Percentiles rank a stretch among this genome's conserved stretches.
Evolutionary conservation across 805 yeast species (phyloP).

Genomic region (Ogataea dorogensis): DNA sequence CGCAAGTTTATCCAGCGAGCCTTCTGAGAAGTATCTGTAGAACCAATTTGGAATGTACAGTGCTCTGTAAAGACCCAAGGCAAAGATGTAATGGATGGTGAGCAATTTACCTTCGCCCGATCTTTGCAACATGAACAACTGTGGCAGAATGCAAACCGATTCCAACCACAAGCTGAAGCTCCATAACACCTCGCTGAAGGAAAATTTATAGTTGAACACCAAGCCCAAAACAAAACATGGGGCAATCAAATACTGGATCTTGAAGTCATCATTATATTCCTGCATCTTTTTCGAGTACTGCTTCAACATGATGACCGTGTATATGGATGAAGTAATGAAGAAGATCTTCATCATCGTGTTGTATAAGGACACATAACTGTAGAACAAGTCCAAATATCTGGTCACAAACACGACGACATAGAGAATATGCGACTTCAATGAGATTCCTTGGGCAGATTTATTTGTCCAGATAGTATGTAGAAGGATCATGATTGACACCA

Average conservation of each 20-base stretch:
- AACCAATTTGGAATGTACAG: slow-evolving; percentile 94
- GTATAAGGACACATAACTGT: slow-evolving; percentile 63
- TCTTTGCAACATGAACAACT: slow-evolving; percentile 83
- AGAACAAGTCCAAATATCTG: slow-evolving; percentile 66
- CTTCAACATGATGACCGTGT: slow-evolving; percentile 70
- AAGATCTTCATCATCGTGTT: slow-evolving; percentile 78
- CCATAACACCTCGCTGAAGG: slow-evolving; percentile 71
- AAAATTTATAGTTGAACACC: slow-evolving; percentile 64
- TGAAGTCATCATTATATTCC: slow-evolving; percentile 68
- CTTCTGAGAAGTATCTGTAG: slow-evolving; percentile 72
- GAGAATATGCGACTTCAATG: slow-evolving; percentile 81
- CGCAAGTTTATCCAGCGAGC: slow-evolving; percentile 65
- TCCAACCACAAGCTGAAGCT: slow-evolving; percentile 91
- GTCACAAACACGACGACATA: slow-evolving; percentile 72
- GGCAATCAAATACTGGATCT: slow-evolving; percentile 63
- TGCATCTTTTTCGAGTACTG: slow-evolving; percentile 60
- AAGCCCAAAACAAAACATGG: slow-evolving; percentile 58
- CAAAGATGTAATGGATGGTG: slow-evolving; percentile 91
- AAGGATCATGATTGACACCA: slow-evolving; percentile 73
- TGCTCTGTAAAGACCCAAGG: slow-evolving; percentile 86
- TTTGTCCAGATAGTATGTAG: slow-evolving; percentile 65
- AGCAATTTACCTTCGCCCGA: slow-evolving; percentile 85
- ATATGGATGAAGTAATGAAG: slow-evolving; percentile 72
- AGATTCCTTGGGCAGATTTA: slow-evolving; percentile 75
- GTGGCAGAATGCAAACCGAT: slow-evolving; percentile 89